A percentile compares a stretch with the other conserved stretches of the same genome.
Evolutionary conservation across 2,329 filamentous ascomycete genomes (phyloP).

Genomic region (Aspergillus alliaceus): DNA sequence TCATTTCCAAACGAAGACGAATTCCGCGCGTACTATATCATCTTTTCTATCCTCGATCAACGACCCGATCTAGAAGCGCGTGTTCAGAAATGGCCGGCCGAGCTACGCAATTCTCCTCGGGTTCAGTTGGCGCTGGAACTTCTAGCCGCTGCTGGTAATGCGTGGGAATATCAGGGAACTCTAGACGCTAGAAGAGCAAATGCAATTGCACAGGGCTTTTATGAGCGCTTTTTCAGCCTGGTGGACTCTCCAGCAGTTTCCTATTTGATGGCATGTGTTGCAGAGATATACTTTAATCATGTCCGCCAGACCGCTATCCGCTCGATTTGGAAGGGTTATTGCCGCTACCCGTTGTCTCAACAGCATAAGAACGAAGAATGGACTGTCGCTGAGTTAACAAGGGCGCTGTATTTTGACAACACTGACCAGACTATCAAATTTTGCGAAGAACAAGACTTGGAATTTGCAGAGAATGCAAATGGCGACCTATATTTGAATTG

Average conservation of each 20-base stretch:
- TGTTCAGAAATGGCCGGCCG: constrained; percentile 55
- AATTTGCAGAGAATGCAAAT: constrained; percentile 47
- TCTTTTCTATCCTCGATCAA: constrained; percentile 55
- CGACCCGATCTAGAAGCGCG: constrained; percentile 58
- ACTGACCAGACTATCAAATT: constrained; percentile 55
- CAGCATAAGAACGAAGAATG: constrained; percentile 55
- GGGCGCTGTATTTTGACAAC: constrained; percentile 57
- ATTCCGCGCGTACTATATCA: constrained; percentile 63
- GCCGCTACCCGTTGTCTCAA: constrained; percentile 48
- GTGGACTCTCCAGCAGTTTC: constrained; percentile 57
- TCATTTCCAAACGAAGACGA: constrained; percentile 61
- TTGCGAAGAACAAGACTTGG: constrained; percentile 54
- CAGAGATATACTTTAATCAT: constrained; percentile 62
- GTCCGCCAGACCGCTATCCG: constrained; percentile 58
- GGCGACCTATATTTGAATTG: constrained; percentile 54
- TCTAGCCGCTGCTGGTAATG: constrained; percentile 56
- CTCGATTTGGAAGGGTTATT: constrained; percentile 55
- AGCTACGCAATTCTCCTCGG: constrained; percentile 51
- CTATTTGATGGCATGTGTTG: constrained; percentile 64
- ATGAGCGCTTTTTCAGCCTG: constrained; percentile 57
- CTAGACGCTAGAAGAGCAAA: constrained; percentile 51
- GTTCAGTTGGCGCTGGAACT: constrained; percentile 59
- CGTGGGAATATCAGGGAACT: constrained; percentile 52
- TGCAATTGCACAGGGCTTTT: constrained; percentile 59
- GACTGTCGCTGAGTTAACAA: constrained; percentile 54